These are phyloP conservation scores for Cicer arietinum DNA, from an alignment of 306 rosid genomes.

Conservation along the genomic window DNA sequence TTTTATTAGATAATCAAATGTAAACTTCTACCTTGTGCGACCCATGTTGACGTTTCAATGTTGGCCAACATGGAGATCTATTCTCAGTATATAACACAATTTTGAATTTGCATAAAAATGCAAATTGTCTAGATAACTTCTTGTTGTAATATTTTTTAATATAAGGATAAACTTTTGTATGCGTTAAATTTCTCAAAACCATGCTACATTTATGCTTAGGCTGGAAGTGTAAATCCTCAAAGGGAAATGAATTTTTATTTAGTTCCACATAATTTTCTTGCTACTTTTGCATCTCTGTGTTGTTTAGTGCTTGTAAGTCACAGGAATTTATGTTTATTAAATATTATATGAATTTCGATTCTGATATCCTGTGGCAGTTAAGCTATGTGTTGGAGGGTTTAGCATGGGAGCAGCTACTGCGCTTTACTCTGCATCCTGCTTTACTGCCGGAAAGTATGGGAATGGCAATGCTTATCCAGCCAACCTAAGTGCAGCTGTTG, in stretches of 20 bases:
- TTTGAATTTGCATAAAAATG: neutral
- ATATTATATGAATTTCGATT: constrained; percentile 34
- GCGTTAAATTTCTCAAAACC: constrained; percentile 17
- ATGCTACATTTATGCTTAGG: constrained; percentile 19
- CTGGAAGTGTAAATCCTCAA: constrained; percentile 26
- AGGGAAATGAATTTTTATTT: constrained; percentile 14
- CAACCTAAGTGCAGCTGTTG: constrained; percentile 81
- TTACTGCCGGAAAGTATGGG: constrained; percentile 69
- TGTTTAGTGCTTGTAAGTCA: constrained; percentile 19
- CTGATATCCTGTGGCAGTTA: constrained; percentile 59
- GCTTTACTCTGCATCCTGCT: constrained; percentile 84
- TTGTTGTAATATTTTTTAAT: neutral
- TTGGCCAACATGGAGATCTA: neutral
- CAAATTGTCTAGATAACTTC: constrained; percentile 1
- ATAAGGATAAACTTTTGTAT: neutral
- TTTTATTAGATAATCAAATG: constrained; percentile 17
- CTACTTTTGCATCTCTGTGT: constrained; percentile 12
- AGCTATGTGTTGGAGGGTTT: constrained; percentile 97
- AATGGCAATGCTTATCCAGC: constrained; percentile 74
- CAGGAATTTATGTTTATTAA: neutral
- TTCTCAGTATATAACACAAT: neutral
- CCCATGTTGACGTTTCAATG: constrained; percentile 14
- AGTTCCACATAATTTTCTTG: constrained; percentile 21
- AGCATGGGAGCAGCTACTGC: constrained; percentile 99
- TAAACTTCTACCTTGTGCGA: constrained; percentile 22